Percentiles rank a stretch among this genome's conserved stretches.
These are phyloP conservation scores for Nicotiana undulata DNA, from an alignment of 257 asterid genomes.

Conservation along the genomic window DNA sequence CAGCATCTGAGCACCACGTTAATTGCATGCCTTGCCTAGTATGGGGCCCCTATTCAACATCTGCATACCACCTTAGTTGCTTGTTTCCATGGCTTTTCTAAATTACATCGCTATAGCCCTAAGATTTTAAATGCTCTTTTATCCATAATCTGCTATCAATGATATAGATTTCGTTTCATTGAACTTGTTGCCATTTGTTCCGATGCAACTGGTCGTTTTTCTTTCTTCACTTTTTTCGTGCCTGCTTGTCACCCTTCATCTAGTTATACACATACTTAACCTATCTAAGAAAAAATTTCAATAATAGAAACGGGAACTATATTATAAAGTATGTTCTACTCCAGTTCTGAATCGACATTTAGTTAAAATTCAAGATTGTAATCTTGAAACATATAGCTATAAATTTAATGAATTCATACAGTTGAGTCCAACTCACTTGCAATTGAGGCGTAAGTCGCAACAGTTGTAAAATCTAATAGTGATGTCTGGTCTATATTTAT, in stretches of 20 bases:
- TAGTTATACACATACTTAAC: neutral
- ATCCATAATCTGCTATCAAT: neutral
- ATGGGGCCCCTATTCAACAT: no score
- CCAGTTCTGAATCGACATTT: neutral
- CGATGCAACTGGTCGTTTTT: neutral
- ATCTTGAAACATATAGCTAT: no score
- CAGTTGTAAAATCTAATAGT: neutral
- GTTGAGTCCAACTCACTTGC: no score
- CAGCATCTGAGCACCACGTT: no score
- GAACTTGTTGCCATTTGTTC: neutral
- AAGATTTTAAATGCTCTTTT: neutral
- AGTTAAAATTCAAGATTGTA: no score
- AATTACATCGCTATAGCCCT: neutral
- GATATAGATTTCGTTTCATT: neutral
- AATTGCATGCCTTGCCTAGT: no score
- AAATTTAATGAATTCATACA: no score
- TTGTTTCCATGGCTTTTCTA: neutral
- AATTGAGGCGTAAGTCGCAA: no score
- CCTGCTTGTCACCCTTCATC: neutral
- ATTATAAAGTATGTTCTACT: neutral
- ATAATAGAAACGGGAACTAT: neutral
- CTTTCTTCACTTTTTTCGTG: neutral
- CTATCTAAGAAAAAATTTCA: neutral
- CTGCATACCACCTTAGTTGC: neutral
- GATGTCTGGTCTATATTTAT: neutral